A percentile compares a stretch with the other conserved stretches of the same genome.
Evolutionary conservation across 1,284 basidiomycete species (phyloP).

Genomic region (Meira miltonrushii): DNA sequence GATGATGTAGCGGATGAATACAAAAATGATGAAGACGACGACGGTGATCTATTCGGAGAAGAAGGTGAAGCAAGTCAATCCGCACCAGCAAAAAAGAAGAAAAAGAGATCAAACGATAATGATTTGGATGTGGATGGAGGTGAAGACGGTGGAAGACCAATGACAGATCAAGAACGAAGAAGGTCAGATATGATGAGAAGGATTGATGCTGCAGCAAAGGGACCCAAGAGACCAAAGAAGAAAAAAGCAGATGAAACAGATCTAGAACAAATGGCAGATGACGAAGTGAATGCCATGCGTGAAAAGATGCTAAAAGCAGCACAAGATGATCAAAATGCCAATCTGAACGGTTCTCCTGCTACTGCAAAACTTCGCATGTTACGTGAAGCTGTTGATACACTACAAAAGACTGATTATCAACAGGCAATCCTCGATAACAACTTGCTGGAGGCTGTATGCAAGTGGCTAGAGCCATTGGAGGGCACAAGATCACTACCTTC

Average conservation of each 20-base stretch:
- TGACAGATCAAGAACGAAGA: conserved; percentile 5
- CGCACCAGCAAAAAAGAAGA: background rate
- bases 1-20: background rate
- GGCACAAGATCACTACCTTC: conserved; percentile 81
- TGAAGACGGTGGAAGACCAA: background rate
- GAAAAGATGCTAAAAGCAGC: conserved; percentile 83
- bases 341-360: conserved; percentile 76
- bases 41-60: background rate
- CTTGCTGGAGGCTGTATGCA: conserved; percentile 78
- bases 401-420: conserved; percentile 75
- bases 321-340: conserved; percentile 75
- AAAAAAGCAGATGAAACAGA: conserved; percentile 63
- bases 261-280: conserved; percentile 82
- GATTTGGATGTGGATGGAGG: background rate
- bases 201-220: conserved; percentile 79
- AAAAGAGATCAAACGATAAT: background rate
- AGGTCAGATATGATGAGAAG: conserved; percentile 2
- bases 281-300: conserved; percentile 76
- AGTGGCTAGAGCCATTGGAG: conserved; percentile 90
- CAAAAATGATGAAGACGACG: background rate
- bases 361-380: conserved; percentile 78
- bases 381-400: conserved; percentile 80
- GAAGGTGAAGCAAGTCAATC: background rate
- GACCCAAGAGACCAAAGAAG: conserved; percentile 69
- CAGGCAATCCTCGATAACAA: conserved; percentile 95